Base-by-base conservation (phyloP, 2,329 filamentous ascomycete genomes). In the Cercospora janseana region DNA sequence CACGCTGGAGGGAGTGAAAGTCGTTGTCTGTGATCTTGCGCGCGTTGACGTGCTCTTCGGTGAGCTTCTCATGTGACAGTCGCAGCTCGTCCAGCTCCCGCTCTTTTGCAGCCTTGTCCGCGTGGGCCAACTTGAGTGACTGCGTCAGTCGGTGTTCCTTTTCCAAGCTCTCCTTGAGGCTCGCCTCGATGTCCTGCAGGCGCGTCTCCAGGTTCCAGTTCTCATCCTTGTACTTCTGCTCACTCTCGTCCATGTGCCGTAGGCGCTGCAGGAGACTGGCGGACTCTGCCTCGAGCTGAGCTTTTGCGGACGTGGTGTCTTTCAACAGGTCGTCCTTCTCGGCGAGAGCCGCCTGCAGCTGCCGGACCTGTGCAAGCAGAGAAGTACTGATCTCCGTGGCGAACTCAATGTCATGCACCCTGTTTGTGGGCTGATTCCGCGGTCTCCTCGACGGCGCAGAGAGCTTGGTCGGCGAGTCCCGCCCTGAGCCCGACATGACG, bases 311-410 rank as follows among this genome's bases (percentile, higher is more conserved):
- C 60, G 86, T 86, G 55, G 84, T 76, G 13, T 83, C 79, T 67
- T 87, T 91, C 58, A 96, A 74, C 38, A 88, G 79, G 45, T 95
- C 91, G 57, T 98, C 93, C 59, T 89, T 87, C 71, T 97, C 90
- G 0, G 85, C 80, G 8, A 98, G 78, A 12, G 95, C 76, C 2
- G 84, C 79, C 69, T 98, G 93, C 47, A 98, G 73, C 66, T 93
- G 90, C 55, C 93, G 86, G 43, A 98, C 87, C 72, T 97, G 93
- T n/a, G 87, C 84, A 44, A 98, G 85, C 44, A 98, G 77, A 2
- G 90, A 95, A 4, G 89, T 95, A 65, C 90, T 96, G 63, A 98
- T 96, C 66, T 98, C 92, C 43, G 93, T 91, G n/a, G 92, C 93
- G 65, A 98, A 95, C 62, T 96, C 90, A 65, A 98, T 95, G 65